phyloP scores from a whole-genome alignment of 2,329 filamentous ascomycete species.

The Phaeosphaeria sp. region DNA sequence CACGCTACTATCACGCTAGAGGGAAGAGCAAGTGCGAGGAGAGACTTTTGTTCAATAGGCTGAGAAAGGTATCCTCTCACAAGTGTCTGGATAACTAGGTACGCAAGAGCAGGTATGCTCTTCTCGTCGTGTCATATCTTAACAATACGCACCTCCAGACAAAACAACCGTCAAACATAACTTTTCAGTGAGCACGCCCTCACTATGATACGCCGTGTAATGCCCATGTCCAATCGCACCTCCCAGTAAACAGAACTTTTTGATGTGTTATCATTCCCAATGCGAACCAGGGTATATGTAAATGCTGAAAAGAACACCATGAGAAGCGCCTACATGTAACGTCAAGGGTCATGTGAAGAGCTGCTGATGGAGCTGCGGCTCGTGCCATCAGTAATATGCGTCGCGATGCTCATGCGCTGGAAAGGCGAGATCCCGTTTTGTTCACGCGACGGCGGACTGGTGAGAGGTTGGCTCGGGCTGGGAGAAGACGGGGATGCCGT shows the following conservation, averaged over 20 bases:
- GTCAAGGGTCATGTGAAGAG: slow-evolving; percentile 38
- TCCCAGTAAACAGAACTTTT: slow-evolving; percentile 2
- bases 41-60: neutral
- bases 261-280: neutral
- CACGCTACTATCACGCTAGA: neutral
- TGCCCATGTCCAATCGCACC: neutral
- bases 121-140: neutral
- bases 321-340: neutral
- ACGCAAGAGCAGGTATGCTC: neutral
- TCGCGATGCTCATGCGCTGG: slow-evolving; percentile 45
- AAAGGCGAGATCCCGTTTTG: slow-evolving; percentile 38
- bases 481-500: slow-evolving; percentile 32
- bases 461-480: slow-evolving; percentile 22
- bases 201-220: neutral
- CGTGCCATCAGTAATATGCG: slow-evolving; percentile 45
- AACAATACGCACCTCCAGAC: too few species aligned
- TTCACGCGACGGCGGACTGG: slow-evolving; percentile 37
- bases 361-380: slow-evolving; percentile 47
- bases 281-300: slow-evolving; percentile 1
- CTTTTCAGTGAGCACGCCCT: neutral
- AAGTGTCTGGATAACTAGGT: too few species aligned
- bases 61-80: neutral
- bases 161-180: neutral
- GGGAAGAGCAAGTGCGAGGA: neutral
- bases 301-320: neutral